A percentile compares a stretch with the other conserved stretches of the same genome.
Conservation (phyloP, 148 eudicot genomes). For the Rhododendron ovatum region DNA sequence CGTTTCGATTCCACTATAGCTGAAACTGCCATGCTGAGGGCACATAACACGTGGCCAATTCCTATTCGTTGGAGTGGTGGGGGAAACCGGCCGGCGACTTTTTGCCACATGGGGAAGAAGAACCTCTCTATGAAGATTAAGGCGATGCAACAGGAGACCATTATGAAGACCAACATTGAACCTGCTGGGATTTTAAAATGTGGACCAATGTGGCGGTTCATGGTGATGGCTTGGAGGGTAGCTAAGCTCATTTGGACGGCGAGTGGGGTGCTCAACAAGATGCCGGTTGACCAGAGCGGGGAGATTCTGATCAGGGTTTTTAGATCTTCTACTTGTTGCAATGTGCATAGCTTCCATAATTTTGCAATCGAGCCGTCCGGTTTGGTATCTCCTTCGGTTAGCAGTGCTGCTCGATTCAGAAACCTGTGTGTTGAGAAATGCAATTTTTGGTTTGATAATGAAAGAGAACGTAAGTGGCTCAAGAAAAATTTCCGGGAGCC, state of each 20-base stretch:
- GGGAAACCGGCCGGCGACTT: neutral
- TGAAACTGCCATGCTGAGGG: slow-evolving; percentile 22
- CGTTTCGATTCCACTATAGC: slow-evolving; percentile 30
- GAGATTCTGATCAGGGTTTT: slow-evolving; percentile 40
- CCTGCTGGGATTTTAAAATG: slow-evolving; percentile 29
- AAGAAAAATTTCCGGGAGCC: neutral
- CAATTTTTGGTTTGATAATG: neutral
- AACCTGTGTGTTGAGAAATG: slow-evolving; percentile 6
- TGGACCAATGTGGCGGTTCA: slow-evolving; percentile 23
- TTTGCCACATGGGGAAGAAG: slow-evolving; percentile 19
- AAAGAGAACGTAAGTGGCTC: neutral
- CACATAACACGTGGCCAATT: slow-evolving; percentile 19
- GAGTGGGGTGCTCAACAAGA: slow-evolving; percentile 39
- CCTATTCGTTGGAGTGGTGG: slow-evolving; percentile 28
- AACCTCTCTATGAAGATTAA: slow-evolving; percentile 12
- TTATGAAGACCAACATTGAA: slow-evolving; percentile 18
- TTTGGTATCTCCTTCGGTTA: slow-evolving; percentile 9
- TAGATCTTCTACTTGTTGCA: slow-evolving; percentile 41
- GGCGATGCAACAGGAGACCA: slow-evolving; percentile 6
- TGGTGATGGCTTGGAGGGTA: slow-evolving; percentile 43
- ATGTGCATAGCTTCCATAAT: slow-evolving; percentile 28
- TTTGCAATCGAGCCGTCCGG: slow-evolving; percentile 14
- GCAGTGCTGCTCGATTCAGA: slow-evolving; percentile 29
- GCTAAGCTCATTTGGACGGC: slow-evolving; percentile 39
- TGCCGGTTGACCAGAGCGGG: slow-evolving; percentile 56